Evolutionary conservation across 805 yeast genomes (phyloP), one percentile per base, ranked within the genome.

Genomic region (Ogataea thermomethanolica): DNA sequence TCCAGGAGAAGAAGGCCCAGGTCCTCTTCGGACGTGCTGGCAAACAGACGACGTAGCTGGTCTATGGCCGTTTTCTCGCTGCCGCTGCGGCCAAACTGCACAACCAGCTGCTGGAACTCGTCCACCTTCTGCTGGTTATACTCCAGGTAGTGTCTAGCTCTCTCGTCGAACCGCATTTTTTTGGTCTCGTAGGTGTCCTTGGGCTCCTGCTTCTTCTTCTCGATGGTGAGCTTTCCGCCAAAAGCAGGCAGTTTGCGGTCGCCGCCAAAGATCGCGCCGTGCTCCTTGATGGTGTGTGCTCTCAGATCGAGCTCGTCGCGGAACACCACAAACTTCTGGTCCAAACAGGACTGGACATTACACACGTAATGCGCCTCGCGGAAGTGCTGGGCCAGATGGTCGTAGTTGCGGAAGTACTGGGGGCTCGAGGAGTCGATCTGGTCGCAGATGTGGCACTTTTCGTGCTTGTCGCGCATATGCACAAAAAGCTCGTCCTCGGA

Each of bases 291-390:
- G 79, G 88, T 81, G 62, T 93, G 99, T 1, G 95, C 90, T 39
- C 84, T 82, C 39, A 93, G 69, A 51, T 89, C 97, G 40, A 89
- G 62, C 38, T 85, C 93, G 46, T 88, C 91, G 15, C 81, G 75
- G 58, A 93, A 93, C 1, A 91, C 99, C 15, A 93, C 93, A 64
- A 93, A 91, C 58, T 86, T 85, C 61, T 84, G 80, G 41, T 90
- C 98, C 34, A 90, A 62, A 64, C 99, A 93, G 9, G 74, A 55
- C 34, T 77, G 85, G 13, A 84, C 83, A 24, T 74, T 70, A 65
- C 99, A 93, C 11, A 79, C 78, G 61, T 69, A 87, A 62, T 93
- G 99, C 29, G 73, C 78, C 4, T 56, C 60, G 50, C 67, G 70
- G 62, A 93, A 93, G 67, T 93, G 99, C 11, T 68, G 66, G 51